Evolutionary conservation across 2,329 filamentous ascomycete species (phyloP), one percentile per base, ranked within the genome.

Genomic region (Mollisia scopiformis): DNA sequence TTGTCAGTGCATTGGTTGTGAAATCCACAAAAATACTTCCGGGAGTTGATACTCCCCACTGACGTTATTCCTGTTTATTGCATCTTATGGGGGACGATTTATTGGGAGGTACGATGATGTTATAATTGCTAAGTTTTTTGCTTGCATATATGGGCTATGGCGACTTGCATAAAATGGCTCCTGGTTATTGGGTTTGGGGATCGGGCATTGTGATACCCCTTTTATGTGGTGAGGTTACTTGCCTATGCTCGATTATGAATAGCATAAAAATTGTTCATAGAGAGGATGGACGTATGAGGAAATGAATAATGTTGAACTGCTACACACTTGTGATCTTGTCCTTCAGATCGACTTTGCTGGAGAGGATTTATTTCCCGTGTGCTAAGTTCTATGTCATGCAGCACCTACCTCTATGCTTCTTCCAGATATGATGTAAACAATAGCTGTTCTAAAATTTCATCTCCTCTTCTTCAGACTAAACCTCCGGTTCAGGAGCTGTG

Each of bases 1-100:
- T 61, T 87, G 84, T 61, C 76, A 81, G 58, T 87, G 84, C 63
- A 74, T 85, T 8, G 84, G 83, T 6, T 87, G 84, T 65, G 75
- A 79, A 57, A 82, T 86, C 61, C 84, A 86, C 43, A 64, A 66
- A 33, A 31, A 11, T 33, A 13, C 28, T 51, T 51, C 49, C 19
- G 28, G n/a, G 3, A 23, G 2, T 13, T 16, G 25, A 8, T 27
- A 27, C 10, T 28, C 6, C 11, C 21, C 6, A 7, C 43, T 27
- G 19, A 23, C 28, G 28, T 25, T n/a, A n/a, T n/a, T n/a, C 25
- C 23, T 25, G 11, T 47, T 25, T 27, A 13, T 5, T 47, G 23
- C 28, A 47, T n/a, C 2, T 3, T 41, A 47, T 47, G 8, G 43
- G n/a, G 16, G 21, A 10, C 23, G n/a, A n/a, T 19, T 5, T 21